Evolutionary conservation across 2,329 filamentous ascomycete species (phyloP).

Genomic region (Phaeosphaeria sp.): DNA sequence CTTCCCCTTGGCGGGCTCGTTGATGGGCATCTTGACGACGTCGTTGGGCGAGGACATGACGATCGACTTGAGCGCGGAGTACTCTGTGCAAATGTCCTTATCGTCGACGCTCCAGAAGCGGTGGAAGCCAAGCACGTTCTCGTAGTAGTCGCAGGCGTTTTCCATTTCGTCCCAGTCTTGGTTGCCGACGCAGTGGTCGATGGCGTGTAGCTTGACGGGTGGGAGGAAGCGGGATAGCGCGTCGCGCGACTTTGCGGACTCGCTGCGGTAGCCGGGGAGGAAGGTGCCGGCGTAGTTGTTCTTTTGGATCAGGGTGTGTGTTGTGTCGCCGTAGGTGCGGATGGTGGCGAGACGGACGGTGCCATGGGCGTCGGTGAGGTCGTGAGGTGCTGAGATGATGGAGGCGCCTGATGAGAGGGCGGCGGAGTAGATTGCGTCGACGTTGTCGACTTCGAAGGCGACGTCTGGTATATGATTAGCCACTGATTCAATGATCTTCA

Average conservation of each 20-base stretch:
- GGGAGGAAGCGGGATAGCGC: conserved; percentile 64
- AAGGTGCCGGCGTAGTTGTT: conserved; percentile 75
- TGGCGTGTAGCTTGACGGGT: conserved; percentile 70
- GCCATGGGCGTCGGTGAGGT: conserved; percentile 65
- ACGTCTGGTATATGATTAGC: conserved; percentile 65
- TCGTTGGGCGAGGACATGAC: conserved; percentile 90
- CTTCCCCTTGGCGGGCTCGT: conserved; percentile 89
- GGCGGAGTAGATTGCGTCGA: conserved; percentile 77
- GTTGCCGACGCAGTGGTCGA: conserved; percentile 98
- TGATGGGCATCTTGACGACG: conserved; percentile 96
- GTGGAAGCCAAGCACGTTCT: conserved; percentile 88
- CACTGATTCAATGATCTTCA: neutral
- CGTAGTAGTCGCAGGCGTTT: conserved; percentile 73
- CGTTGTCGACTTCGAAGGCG: conserved; percentile 91
- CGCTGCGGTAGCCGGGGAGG: conserved; percentile 78
- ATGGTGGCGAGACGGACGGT: conserved; percentile 79
- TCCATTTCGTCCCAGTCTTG: conserved; percentile 94
- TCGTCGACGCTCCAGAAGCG: conserved; percentile 98
- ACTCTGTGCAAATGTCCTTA: conserved; percentile 90
- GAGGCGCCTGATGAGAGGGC: conserved; percentile 72
- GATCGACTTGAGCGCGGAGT: conserved; percentile 84
- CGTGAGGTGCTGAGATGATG: conserved; percentile 67
- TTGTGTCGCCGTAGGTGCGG: conserved; percentile 92
- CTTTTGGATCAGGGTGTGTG: conserved; percentile 86
- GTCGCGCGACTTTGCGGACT: conserved; percentile 52